Base-by-base conservation (phyloP, 2,329 filamentous ascomycete genomes). In the Aspergillus tamarii region DNA sequence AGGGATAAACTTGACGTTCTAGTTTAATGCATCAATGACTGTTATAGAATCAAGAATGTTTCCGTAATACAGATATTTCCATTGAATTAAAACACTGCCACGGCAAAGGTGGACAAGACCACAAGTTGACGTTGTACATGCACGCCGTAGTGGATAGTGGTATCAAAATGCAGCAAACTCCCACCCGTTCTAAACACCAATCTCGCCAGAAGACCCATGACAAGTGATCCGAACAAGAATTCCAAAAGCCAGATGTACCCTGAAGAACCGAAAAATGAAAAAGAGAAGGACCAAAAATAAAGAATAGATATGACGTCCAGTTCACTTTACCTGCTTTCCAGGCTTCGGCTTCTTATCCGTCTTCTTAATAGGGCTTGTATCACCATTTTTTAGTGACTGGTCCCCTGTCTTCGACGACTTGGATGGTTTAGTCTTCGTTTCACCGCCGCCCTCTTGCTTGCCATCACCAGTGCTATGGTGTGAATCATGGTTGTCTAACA, bases 331-430 rank as follows among this genome's bases (percentile, higher is more conserved):
- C 55, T 66, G 63, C 57, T 72, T 73, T 36, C 65, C 66, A 16
- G 65, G 46, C 61, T 71, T 71, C 26, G 63, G 36, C 60, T 72
- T 71, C 67, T 73, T 72, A 39, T 68, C 67, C 46, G 56, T 65
- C 63, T 73, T 73, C 67, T 72, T 72, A 30, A 62, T 60, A 4
- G 70, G 69, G 66, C 68, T 70, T 52, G 69, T 56, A 66, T 70
- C 67, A 59, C 67, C 69, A 57, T 71, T 71, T 62, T 68, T 68
- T 19, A 63, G 28, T 30, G 48, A 58, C 23, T 39, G 30, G 28
- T 63, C 64, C 21, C 53, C 53, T 21, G 58, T 26, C 43, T 48
- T 61, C 2, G 60, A 58, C 28, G 41, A 46, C 26, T 62, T 63
- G 52, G 57, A 61, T 16, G 48, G 36, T 30, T 67, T 64, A 26